Conservation (phyloP, 176 grass and related monocot species). For the Zoysia pacifica region DNA sequence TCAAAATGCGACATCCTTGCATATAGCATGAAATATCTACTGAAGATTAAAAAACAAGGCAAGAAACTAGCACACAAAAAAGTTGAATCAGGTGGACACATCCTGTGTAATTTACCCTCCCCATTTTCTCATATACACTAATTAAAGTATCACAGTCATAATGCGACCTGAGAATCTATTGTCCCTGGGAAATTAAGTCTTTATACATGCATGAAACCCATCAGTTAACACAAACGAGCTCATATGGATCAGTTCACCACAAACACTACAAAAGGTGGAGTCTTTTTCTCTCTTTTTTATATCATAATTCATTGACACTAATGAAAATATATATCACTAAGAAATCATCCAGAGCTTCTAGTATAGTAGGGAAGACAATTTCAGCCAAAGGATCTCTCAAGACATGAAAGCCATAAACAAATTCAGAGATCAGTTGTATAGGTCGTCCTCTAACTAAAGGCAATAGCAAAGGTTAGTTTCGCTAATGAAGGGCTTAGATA, state of each 20-base stretch:
- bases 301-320: neutral
- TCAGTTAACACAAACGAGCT: neutral
- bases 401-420: neutral
- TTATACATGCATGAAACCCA: neutral
- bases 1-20: neutral
- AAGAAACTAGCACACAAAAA: neutral
- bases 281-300: neutral
- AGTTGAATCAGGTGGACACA: neutral
- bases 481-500: neutral
- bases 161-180: neutral
- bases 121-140: slow-evolving; percentile 1
- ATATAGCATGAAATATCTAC: neutral
- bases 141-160: neutral
- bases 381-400: neutral
- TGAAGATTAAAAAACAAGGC: neutral
- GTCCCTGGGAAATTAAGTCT: too few relatives aligned
- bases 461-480: neutral
- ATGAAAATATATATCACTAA: neutral
- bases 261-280: neutral
- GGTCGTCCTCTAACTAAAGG: neutral
- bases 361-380: neutral
- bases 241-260: neutral
- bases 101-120: neutral
- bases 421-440: neutral
- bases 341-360: neutral